Conservation (phyloP, 257 asterid genomes). For the Anisodus acutangulus region DNA sequence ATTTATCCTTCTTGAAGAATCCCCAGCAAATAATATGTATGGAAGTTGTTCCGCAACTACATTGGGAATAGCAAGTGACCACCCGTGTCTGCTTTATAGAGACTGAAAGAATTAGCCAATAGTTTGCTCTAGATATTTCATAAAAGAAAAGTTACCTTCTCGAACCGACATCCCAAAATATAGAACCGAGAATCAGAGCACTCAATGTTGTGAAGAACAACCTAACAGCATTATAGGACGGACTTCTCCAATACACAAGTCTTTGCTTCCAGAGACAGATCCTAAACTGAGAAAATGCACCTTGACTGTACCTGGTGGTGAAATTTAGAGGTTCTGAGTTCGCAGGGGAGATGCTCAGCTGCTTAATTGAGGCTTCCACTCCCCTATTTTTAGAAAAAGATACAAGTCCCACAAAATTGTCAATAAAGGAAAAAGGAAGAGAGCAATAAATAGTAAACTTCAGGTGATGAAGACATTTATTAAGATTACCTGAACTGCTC, state of each 20-base stretch:
- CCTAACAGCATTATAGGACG: constrained; percentile 76
- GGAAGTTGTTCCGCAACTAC: neutral
- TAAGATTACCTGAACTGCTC: constrained; percentile 61
- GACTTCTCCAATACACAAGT: constrained; percentile 86
- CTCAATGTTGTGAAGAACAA: constrained; percentile 69
- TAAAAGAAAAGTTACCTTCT: constrained; percentile 53
- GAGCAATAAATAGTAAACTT: constrained; percentile 18
- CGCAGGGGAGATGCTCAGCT: constrained; percentile 59
- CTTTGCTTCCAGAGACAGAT: constrained; percentile 82
- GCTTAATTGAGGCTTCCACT: constrained; percentile 71
- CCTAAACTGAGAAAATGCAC: constrained; percentile 58
- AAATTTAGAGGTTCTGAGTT: constrained; percentile 68
- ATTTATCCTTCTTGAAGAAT: constrained; percentile 12
- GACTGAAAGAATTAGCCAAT: constrained; percentile 17
- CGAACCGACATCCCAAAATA: constrained; percentile 85
- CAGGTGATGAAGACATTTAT: constrained; percentile 17
- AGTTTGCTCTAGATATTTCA: constrained; percentile 7
- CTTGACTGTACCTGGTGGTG: constrained; percentile 54
- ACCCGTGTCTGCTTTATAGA: constrained; percentile 5
- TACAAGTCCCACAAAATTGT: neutral
- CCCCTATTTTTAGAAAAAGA: constrained; percentile 48
- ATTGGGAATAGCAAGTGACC: neutral
- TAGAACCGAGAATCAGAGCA: constrained; percentile 73
- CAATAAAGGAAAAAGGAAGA: constrained; percentile 5
- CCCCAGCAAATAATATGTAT: neutral